These are phyloP conservation scores for Imleria badia DNA, from an alignment of 768 basidiomycete species.

Conservation along the genomic window DNA sequence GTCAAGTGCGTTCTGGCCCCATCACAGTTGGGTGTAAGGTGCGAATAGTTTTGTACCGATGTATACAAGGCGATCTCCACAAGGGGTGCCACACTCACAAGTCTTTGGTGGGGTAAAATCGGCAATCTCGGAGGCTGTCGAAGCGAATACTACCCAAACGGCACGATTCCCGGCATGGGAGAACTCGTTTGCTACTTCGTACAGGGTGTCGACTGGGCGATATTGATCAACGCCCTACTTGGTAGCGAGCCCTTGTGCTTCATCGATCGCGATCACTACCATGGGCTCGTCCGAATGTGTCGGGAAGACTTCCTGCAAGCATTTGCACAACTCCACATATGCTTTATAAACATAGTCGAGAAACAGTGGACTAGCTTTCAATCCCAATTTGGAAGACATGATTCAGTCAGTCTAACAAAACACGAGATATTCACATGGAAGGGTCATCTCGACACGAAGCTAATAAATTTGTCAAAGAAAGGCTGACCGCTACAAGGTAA, in stretches of 20 bases:
- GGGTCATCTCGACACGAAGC: neutral
- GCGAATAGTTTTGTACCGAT: neutral
- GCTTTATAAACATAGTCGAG: neutral
- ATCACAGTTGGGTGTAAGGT: constrained; percentile 2
- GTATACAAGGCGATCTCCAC: neutral
- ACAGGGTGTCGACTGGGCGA: neutral
- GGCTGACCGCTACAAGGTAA: neutral
- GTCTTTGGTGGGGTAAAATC: neutral
- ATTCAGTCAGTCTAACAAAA: neutral
- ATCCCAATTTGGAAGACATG: neutral
- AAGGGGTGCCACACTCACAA: neutral
- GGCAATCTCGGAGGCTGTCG: neutral
- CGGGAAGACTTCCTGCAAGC: neutral
- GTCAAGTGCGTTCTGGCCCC: neutral
- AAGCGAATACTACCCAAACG: neutral
- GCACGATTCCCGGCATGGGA: neutral
- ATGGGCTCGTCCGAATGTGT: neutral
- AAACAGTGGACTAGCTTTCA: no score
- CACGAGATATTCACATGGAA: neutral
- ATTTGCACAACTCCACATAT: neutral
- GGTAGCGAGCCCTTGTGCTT: neutral
- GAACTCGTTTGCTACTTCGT: neutral
- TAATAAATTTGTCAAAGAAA: neutral
- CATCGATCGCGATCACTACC: neutral
- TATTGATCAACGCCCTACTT: neutral